Evolutionary conservation across 106 monocot genomes (phyloP).

Genomic region (Vanilla planifolia): DNA sequence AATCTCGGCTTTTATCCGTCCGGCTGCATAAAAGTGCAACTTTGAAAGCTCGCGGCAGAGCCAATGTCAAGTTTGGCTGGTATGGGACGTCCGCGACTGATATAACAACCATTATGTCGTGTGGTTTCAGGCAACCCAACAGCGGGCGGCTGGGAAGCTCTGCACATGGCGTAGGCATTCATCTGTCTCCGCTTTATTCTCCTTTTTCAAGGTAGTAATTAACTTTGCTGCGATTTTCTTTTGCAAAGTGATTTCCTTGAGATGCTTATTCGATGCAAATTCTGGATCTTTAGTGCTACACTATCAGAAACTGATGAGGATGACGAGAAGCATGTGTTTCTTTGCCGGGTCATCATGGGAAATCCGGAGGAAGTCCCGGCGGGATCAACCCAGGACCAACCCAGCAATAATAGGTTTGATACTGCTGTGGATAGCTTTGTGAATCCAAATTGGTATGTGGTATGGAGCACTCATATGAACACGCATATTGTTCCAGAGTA

Average conservation of each 20-base stretch:
- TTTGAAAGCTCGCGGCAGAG: slow-evolving; percentile 10
- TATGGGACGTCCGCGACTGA: slow-evolving; percentile 29
- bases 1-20: slow-evolving; percentile 2
- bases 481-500: slow-evolving; percentile 48
- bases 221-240: neutral
- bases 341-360: slow-evolving; percentile 57
- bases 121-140: slow-evolving; percentile 40
- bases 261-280: neutral
- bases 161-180: slow-evolving; percentile 43
- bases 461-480: slow-evolving; percentile 59
- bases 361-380: slow-evolving; percentile 26
- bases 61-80: slow-evolving; percentile 58
- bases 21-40: neutral
- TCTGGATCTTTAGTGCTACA: slow-evolving; percentile 17
- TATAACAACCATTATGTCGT: slow-evolving; percentile 17
- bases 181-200: slow-evolving; percentile 42
- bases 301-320: slow-evolving; percentile 28
- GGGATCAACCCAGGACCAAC: slow-evolving; percentile 31
- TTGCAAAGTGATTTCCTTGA: neutral
- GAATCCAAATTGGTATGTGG: slow-evolving; percentile 47
- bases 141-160: slow-evolving; percentile 6
- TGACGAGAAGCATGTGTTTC: slow-evolving; percentile 47
- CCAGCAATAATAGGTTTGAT: slow-evolving; percentile 37
- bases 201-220: slow-evolving; percentile 33
- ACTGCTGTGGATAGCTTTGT: slow-evolving; percentile 41